Base-by-base conservation (phyloP, 2,329 filamentous ascomycete species). In the Aspergillus fructus region DNA sequence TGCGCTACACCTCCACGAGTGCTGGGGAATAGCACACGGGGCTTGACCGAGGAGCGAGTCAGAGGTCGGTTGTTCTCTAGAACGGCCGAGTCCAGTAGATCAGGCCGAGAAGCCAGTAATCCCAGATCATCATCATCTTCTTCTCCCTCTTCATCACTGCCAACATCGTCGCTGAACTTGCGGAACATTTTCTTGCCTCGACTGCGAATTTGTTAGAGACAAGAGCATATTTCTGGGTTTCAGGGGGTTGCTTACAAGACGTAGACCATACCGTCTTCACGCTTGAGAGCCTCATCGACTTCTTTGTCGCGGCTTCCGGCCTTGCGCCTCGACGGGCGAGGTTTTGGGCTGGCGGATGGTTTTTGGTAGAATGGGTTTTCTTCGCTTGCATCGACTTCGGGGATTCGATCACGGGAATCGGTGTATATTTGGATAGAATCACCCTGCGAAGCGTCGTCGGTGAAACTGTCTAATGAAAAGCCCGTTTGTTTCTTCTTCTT, bases 111-210 rank as follows among this genome's bases (percentile, higher is more conserved):
- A 30, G 72, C 71, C 49, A 79, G 68, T 49, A 79, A 68, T 37
- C 77, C 77, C 53, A 77, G 57, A 51, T 72, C 68, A 46, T 79
- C 72, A 61, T 75, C 72, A 60, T 75, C 74, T 17, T 30, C 27
- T 30, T 30, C 27, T 30, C 79, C 76, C 49, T 72, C 71, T 7
- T 65, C 69, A 37, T 78, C 75, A 46, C 74, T 73, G 17, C 75
- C 70, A 6, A 57, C 68, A 4, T 71, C 70, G 41, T 79, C 75
- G 23, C 76, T 73, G 66, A 84, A 86, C 61, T 78, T 80, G 66
- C 80, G 80, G 73, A 84, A 85, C 40, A 85, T 72, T 66, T 84
- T 86, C 72, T 82, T 84, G 65, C 85, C 85, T 55, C 85, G 85
- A 71, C 84, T 86, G 23, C 33, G 49, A 48, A 40, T 24, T 48